Evolutionary conservation across 192 early-diverging fungal genomes (phyloP), one percentile per base, ranked within the genome.

Genomic region (Chytriomyces sp.): DNA sequence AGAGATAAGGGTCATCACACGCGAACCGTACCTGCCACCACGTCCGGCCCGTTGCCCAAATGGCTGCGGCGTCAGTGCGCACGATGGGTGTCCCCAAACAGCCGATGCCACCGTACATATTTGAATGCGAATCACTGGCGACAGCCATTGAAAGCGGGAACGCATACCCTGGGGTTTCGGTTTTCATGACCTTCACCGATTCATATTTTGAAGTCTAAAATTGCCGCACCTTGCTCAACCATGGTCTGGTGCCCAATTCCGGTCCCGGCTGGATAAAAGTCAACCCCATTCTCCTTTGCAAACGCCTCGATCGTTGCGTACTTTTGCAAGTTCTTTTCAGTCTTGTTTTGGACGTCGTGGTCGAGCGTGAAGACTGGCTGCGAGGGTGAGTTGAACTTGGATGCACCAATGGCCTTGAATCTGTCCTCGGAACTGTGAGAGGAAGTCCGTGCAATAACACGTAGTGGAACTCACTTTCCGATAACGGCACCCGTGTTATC

Each of bases 41-140:
- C 1, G 96, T 99, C 68, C 90, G 88, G 4, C 96, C 91, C 0
- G 97, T 98, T 3, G 97, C 94, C 97, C 97, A 99, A 64, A 99
- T 93, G 1, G 97, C 93, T 0, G 97, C 97, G 0, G 97, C 97
- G 74, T 99, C 97, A 5, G 97, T 99, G 32, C 97, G 88, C 39
- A 99, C 97, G 57, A 99, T 92, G 22, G 97, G 97, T 30, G 97
- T 98, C 39, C 97, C 97, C 58, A 99, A 82, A 55, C 89, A 88
- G 36, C 95, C 95, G 67, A 99, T 90, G 71, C 96, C 97, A 40
- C 97, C 97, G 79, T 99, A 99, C 94, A 98, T 99, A 82, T 99
- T 99, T 4, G 97, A 98, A 75, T 99, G 97, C 5, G 97, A 99
- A 79, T 99, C 97, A 1, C 94, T 96, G 1, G 95, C 97, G 3